Evolutionary conservation across 2,329 filamentous ascomycete species (phyloP).

Genomic region (Emergomyces africanus): DNA sequence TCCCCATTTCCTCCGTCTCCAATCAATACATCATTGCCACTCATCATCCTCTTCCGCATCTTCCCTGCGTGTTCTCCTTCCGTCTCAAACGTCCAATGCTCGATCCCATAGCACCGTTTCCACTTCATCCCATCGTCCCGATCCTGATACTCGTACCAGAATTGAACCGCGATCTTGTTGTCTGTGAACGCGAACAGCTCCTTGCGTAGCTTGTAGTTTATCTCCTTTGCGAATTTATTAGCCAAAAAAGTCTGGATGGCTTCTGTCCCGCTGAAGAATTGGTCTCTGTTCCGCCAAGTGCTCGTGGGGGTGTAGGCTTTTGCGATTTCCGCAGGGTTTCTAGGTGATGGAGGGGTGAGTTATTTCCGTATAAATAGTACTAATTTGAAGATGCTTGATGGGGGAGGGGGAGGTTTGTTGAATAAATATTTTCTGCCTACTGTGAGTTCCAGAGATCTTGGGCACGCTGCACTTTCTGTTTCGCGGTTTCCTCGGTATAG

Average conservation of each 20-base stretch:
- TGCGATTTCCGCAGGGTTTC: constrained; percentile 52
- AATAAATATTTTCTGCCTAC: constrained; percentile 30
- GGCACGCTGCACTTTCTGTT: constrained; percentile 67
- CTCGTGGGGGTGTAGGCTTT: constrained; percentile 62
- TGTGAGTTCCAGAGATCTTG: constrained; percentile 73
- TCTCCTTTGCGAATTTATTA: constrained; percentile 62
- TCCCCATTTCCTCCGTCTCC: constrained; percentile 30
- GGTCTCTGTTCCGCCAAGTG: constrained; percentile 67
- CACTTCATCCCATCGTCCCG: constrained; percentile 50
- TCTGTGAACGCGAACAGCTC: constrained; percentile 68
- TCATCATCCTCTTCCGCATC: constrained; percentile 38
- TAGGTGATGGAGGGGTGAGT: constrained; percentile 20
- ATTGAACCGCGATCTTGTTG: constrained; percentile 74
- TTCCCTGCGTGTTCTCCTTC: constrained; percentile 27
- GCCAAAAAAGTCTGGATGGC: constrained; percentile 56
- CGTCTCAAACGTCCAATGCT: constrained; percentile 36
- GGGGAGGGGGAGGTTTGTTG: too few relatives aligned
- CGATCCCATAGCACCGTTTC: constrained; percentile 75
- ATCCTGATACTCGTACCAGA: constrained; percentile 79
- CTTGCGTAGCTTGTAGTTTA: constrained; percentile 62
- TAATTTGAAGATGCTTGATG: too few relatives aligned
- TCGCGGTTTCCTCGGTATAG: constrained; percentile 61
- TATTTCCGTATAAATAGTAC: too few relatives aligned
- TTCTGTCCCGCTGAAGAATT: constrained; percentile 56
- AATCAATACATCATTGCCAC: constrained; percentile 34